Evolutionary conservation across 78 protist genomes (phyloP).

Genomic region (Isochrysis galbana): DNA sequence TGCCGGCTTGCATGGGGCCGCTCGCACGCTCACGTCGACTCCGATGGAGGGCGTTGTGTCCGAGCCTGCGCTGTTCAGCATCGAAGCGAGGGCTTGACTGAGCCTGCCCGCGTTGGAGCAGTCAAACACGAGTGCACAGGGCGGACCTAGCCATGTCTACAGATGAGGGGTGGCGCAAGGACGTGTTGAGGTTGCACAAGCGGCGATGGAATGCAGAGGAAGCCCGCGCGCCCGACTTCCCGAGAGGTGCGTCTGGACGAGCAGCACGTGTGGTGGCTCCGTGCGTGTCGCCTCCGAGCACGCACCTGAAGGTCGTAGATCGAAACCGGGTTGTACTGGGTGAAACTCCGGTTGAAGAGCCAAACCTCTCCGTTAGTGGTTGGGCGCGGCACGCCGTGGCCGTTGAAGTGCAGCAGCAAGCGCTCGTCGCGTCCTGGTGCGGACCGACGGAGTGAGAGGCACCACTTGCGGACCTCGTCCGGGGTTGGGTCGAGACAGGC

Average conservation of each 20-base stretch:
- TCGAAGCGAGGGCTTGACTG: constrained; percentile 56
- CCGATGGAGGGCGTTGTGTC: background rate
- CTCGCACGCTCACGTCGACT: too few species aligned
- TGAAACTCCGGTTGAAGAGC: constrained; percentile 71
- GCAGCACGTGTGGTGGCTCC: too few species aligned
- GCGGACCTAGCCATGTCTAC: constrained; percentile 94
- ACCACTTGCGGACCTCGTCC: constrained; percentile 59
- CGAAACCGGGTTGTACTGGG: constrained; percentile 94
- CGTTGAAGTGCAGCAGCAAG: constrained; percentile 96
- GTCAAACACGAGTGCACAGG: constrained; percentile 87
- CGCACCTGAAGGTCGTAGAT: constrained; percentile 88
- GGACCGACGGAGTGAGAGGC: constrained; percentile 68
- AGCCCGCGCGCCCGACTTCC: too few species aligned
- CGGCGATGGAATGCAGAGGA: too few species aligned
- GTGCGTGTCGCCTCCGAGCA: too few species aligned
- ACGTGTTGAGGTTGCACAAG: too few species aligned
- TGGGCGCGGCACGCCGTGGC: constrained; percentile 98
- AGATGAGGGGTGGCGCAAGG: too few species aligned
- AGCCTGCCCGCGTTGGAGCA: constrained; percentile 92
- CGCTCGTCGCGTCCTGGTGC: constrained; percentile 82
- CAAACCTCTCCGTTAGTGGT: constrained; percentile 93
- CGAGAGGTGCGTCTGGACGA: too few species aligned
- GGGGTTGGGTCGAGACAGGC: constrained; percentile 72
- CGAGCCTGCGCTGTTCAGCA: background rate
- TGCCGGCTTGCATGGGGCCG: too few species aligned